Evolutionary conservation across 2,329 filamentous ascomycete species (phyloP).

Genomic region (Neoscytalidium dimidiatum): DNA sequence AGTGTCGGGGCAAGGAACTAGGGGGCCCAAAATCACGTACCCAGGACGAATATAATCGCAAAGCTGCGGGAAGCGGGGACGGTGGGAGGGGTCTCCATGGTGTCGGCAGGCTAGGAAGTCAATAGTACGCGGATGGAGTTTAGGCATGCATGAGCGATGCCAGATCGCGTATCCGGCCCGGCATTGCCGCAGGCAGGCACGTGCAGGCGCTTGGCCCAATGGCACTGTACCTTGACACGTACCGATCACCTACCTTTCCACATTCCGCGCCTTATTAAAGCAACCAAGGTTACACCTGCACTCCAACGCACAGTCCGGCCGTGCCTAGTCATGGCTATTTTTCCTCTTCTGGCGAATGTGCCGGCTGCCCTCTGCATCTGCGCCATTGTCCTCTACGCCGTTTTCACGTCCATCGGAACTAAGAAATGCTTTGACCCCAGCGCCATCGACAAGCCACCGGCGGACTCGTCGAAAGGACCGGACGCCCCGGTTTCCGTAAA

Average conservation of each 20-base stretch:
- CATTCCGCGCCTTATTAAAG: neutral
- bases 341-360: neutral
- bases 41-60: slow-evolving; percentile 21
- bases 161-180: neutral
- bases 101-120: neutral
- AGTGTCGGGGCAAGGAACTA: no score
- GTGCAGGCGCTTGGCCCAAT: neutral
- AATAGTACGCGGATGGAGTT: neutral
- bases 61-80: neutral
- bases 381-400: neutral
- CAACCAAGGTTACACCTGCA: neutral
- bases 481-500: slow-evolving; percentile 46
- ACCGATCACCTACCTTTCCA: neutral
- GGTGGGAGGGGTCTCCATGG: neutral
- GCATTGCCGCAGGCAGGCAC: neutral
- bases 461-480: slow-evolving; percentile 2
- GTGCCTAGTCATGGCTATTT: neutral
- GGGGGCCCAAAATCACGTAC: slow-evolving; percentile 1
- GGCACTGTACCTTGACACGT: neutral
- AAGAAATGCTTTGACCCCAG: neutral
- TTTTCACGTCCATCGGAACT: neutral
- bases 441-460: neutral
- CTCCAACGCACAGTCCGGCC: neutral
- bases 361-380: neutral
- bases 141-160: no score